phyloP scores from a whole-genome alignment of 441 rosid species.

The Euphorbia celastroides region DNA sequence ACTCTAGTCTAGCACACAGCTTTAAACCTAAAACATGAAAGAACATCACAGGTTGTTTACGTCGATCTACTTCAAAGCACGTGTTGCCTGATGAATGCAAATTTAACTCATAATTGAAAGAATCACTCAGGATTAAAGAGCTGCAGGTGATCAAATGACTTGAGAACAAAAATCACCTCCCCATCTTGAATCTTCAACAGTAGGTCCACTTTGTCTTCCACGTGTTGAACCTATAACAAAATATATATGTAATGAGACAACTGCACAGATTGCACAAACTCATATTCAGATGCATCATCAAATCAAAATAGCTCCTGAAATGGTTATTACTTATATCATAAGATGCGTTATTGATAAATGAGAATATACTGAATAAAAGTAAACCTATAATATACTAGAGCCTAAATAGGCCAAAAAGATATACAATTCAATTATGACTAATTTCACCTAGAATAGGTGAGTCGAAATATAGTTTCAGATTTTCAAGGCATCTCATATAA shows the following conservation, averaged over 20 bases:
- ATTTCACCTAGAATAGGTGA: background rate
- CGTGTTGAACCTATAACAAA: slow-evolving; percentile 61
- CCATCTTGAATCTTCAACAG: slow-evolving; percentile 56
- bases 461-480: background rate
- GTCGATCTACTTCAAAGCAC: background rate
- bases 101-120: slow-evolving; percentile 1
- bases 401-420: background rate
- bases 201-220: slow-evolving; percentile 62
- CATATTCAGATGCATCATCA: background rate
- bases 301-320: background rate
- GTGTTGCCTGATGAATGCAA: background rate
- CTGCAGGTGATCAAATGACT: background rate
- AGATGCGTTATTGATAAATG: background rate
- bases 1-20: background rate
- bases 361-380: background rate
- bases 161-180: slow-evolving; percentile 30
- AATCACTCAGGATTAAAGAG: background rate
- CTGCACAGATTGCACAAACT: background rate
- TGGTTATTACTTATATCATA: background rate
- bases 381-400: background rate
- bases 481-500: too few species aligned
- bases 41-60: background rate
- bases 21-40: background rate
- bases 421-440: background rate
- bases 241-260: background rate